These are phyloP conservation scores for Metschnikowia henanensis DNA, from an alignment of 805 yeast genomes.

Conservation along the genomic window DNA sequence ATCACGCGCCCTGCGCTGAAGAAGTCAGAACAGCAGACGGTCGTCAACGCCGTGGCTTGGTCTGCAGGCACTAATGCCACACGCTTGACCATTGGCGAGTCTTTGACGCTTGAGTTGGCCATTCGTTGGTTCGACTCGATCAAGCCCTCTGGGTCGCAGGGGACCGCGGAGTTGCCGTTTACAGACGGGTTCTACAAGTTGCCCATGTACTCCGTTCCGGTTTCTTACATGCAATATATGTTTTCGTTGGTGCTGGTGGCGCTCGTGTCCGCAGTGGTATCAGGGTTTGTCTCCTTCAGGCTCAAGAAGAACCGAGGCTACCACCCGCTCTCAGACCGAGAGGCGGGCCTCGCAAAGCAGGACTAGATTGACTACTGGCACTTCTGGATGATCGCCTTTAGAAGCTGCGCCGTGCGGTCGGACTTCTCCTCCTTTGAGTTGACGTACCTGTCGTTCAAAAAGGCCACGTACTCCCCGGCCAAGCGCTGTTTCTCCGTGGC, in stretches of 20 bases:
- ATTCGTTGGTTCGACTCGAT: conserved; percentile 53
- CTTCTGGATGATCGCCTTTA: conserved; percentile 42
- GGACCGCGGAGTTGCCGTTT: conserved; percentile 29
- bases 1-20: conserved; percentile 37
- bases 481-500: conserved; percentile 33
- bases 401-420: conserved; percentile 30
- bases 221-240: conserved; percentile 24
- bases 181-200: conserved; percentile 41
- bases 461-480: conserved; percentile 26
- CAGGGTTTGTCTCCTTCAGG: conserved; percentile 27
- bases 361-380: conserved; percentile 26
- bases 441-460: conserved; percentile 28
- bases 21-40: conserved; percentile 34
- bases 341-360: conserved; percentile 22
- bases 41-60: conserved; percentile 58
- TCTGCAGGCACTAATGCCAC: conserved; percentile 62
- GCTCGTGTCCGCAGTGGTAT: conserved; percentile 24
- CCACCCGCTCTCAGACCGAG: conserved; percentile 23
- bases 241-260: conserved; percentile 22
- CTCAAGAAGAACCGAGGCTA: conserved; percentile 23
- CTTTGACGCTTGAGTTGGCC: conserved; percentile 54
- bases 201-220: conserved; percentile 30
- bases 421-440: conserved; percentile 18
- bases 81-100: conserved; percentile 65
- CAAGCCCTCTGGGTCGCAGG: conserved; percentile 19